A percentile compares a stretch with the other conserved stretches of the same genome.
Evolutionary conservation across 2,329 filamentous ascomycete genomes (phyloP).

Genomic region (Fusarium falciforme): DNA sequence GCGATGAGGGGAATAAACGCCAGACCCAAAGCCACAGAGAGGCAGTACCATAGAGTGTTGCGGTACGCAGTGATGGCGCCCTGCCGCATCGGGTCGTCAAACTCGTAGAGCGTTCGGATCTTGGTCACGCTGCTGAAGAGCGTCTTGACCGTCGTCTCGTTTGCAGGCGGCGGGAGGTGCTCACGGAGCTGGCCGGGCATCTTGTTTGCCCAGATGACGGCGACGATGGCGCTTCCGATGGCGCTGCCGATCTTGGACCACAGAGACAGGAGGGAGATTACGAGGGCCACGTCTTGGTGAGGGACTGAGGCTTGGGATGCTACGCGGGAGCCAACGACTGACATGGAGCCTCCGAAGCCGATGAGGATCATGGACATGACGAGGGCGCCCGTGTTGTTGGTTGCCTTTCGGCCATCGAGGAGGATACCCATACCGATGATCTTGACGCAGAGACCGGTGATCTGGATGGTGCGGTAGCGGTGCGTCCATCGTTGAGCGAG

Average conservation of each 20-base stretch:
- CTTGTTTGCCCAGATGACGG: conserved; percentile 51
- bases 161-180: conserved; percentile 38
- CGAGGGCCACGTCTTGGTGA: conserved; percentile 50
- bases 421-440: conserved; percentile 50
- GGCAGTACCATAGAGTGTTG: conserved; percentile 49
- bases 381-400: conserved; percentile 44
- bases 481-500: conserved; percentile 50
- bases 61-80: conserved; percentile 49
- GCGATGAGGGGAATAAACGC: conserved; percentile 49
- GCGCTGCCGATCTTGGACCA: conserved; percentile 52
- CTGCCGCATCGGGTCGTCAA: conserved; percentile 48
- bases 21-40: conserved; percentile 47
- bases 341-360: conserved; percentile 49
- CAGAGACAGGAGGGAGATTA: conserved; percentile 49
- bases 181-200: conserved; percentile 41
- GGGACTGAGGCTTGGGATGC: conserved; percentile 53
- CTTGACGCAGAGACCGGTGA: conserved; percentile 50
- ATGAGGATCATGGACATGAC: conserved; percentile 50
- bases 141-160: conserved; percentile 35
- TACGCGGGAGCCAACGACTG: conserved; percentile 51
- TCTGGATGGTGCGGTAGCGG: conserved; percentile 52
- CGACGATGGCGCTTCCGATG: conserved; percentile 49
- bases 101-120: conserved; percentile 47
- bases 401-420: conserved; percentile 41
- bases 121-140: conserved; percentile 50